Percentiles rank a stretch among this genome's conserved stretches.
Conservation (phyloP, 768 basidiomycete genomes). For the Xerocomellus intermedius region DNA sequence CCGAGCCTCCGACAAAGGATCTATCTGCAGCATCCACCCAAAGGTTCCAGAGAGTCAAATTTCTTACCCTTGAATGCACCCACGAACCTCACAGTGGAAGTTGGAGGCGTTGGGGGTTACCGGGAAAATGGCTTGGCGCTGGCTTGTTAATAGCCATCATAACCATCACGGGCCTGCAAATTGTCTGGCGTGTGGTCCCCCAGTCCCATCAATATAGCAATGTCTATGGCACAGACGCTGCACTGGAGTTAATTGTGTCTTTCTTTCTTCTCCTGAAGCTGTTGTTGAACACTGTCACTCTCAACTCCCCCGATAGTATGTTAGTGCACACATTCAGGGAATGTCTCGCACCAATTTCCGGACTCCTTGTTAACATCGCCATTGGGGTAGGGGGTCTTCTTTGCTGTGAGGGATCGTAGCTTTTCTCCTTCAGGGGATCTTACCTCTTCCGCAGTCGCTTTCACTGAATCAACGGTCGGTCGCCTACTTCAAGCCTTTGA, state of each 20-base stretch:
- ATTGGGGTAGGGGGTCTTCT: conserved; percentile 57
- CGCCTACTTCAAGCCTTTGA: conserved; percentile 64
- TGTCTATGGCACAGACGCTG: conserved; percentile 57
- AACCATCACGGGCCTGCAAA: conserved; percentile 54
- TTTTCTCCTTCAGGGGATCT: conserved; percentile 6
- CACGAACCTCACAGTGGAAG: conserved; percentile 49
- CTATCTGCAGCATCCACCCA: conserved; percentile 29
- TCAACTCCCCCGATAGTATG: conserved; percentile 35
- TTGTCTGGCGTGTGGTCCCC: conserved; percentile 56
- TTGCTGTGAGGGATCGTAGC: conserved; percentile 46
- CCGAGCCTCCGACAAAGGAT: conserved; percentile 46
- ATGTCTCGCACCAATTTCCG: conserved; percentile 50
- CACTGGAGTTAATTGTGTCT: conserved; percentile 57
- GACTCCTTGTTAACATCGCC: conserved; percentile 50
- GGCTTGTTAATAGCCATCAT: conserved; percentile 44
- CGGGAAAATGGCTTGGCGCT: conserved; percentile 55
- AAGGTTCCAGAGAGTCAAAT: conserved; percentile 9
- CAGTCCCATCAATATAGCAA: conserved; percentile 38
- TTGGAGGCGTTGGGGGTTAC: conserved; percentile 64
- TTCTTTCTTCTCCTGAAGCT: conserved; percentile 62
- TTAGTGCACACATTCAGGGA: conserved; percentile 45
- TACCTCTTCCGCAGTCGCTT: conserved; percentile 45
- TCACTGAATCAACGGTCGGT: conserved; percentile 69
- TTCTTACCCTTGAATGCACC: conserved; percentile 16
- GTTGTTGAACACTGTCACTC: conserved; percentile 51